A percentile compares a stretch with the other conserved stretches of the same genome.
Evolutionary conservation across 1,284 basidiomycete species (phyloP).

Genomic region (Rhodotorula sp.): DNA sequence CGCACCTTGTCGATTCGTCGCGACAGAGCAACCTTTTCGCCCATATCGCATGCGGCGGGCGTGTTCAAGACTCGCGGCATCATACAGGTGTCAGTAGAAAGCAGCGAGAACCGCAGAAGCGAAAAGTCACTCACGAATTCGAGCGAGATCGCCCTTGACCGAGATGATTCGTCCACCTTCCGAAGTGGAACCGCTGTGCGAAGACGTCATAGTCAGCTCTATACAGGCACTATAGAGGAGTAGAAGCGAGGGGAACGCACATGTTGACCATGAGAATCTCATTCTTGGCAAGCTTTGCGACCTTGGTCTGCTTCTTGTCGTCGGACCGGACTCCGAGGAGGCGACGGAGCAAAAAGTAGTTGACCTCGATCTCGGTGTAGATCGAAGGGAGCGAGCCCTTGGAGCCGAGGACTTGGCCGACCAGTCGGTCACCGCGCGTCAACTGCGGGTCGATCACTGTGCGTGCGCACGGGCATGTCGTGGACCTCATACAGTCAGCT

Average conservation of each 20-base stretch:
- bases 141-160: constrained; percentile 71
- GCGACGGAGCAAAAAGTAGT: constrained; percentile 86
- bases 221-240: not conserved
- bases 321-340: constrained; percentile 97
- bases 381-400: constrained; percentile 92
- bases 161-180: constrained; percentile 87
- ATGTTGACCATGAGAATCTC: constrained; percentile 70
- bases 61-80: constrained; percentile 49
- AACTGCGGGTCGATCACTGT: constrained; percentile 66
- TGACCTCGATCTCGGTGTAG: constrained; percentile 88
- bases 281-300: constrained; percentile 86
- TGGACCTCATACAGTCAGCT: not conserved
- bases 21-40: constrained; percentile 91
- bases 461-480: not conserved
- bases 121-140: too few species aligned
- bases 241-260: constrained; percentile 51
- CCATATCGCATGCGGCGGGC: constrained; percentile 89
- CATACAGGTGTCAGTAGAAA: too few species aligned
- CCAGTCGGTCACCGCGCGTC: constrained; percentile 92
- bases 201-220: not conserved
- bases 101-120: too few species aligned
- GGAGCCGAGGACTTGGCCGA: constrained; percentile 92
- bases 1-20: constrained; percentile 81
- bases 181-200: constrained; percentile 52
- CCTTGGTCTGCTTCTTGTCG: constrained; percentile 97